Conservation (phyloP, 1,284 basidiomycete species). For the Trametes polyzona region DNA sequence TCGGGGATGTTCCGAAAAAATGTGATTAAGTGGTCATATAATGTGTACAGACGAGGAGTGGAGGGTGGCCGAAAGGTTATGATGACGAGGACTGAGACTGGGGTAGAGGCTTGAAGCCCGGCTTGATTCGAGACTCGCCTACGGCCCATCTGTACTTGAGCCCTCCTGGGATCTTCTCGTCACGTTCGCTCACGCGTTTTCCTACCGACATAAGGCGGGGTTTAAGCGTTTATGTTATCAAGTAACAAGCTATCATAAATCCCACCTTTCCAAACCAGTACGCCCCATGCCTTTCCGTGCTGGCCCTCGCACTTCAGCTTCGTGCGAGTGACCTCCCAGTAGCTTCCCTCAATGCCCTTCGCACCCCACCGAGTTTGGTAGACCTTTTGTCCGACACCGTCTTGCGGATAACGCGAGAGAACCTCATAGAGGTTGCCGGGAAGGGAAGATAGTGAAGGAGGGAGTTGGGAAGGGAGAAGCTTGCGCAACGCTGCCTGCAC, state of each 20-base stretch:
- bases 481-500: slow-evolving; percentile 51
- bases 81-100: slow-evolving; percentile 8
- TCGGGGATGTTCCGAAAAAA: no score
- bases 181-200: slow-evolving; percentile 49
- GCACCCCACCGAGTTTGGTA: slow-evolving; percentile 73
- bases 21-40: neutral
- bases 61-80: neutral
- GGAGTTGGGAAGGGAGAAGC: slow-evolving; percentile 53
- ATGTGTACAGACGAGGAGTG: neutral
- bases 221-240: neutral
- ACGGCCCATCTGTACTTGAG: slow-evolving; percentile 65
- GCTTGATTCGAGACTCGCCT: slow-evolving; percentile 46
- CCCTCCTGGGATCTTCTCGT: slow-evolving; percentile 58
- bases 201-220: slow-evolving; percentile 38
- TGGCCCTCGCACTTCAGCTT: slow-evolving; percentile 69
- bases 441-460: slow-evolving; percentile 58
- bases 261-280: slow-evolving; percentile 77
- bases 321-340: slow-evolving; percentile 73
- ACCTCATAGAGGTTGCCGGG: slow-evolving; percentile 71
- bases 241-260: neutral
- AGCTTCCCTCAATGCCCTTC: slow-evolving; percentile 69
- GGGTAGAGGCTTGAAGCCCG: slow-evolving; percentile 13
- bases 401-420: slow-evolving; percentile 66
- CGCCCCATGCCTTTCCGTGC: slow-evolving; percentile 81
- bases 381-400: slow-evolving; percentile 68